Conservation (phyloP, 306 rosid species). For the Psophocarpus tetragonolobus region DNA sequence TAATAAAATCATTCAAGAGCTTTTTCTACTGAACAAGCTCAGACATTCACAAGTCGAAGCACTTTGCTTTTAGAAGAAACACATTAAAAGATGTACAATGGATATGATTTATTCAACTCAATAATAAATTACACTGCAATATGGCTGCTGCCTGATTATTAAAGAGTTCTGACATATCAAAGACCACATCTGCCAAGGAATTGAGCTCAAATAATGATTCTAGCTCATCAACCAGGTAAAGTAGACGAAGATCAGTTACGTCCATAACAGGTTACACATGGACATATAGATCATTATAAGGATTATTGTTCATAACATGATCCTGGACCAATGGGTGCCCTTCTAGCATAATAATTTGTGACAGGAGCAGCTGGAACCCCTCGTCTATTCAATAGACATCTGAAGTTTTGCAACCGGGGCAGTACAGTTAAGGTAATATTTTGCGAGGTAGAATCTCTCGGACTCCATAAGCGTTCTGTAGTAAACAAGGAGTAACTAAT, state of each 20-base stretch:
- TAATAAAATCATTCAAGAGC: not conserved
- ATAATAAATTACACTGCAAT: slow-evolving; percentile 20
- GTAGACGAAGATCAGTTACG: not conserved
- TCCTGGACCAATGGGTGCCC: slow-evolving; percentile 74
- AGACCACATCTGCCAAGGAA: not conserved
- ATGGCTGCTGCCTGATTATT: slow-evolving; percentile 12
- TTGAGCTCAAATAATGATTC: slow-evolving; percentile 21
- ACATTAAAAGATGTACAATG: slow-evolving; percentile 8
- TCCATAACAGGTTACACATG: slow-evolving; percentile 26
- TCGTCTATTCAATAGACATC: slow-evolving; percentile 80
- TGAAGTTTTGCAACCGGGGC: slow-evolving; percentile 71
- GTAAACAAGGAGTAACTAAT: slow-evolving; percentile 23
- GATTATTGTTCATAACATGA: slow-evolving; percentile 81
- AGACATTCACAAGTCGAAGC: slow-evolving; percentile 6
- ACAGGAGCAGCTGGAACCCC: slow-evolving; percentile 92
- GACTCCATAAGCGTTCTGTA: slow-evolving; percentile 89
- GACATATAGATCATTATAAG: slow-evolving; percentile 8
- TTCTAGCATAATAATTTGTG: slow-evolving; percentile 62
- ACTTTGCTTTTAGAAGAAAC: slow-evolving; percentile 1
- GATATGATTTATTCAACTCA: slow-evolving; percentile 6
- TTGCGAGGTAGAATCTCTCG: slow-evolving; percentile 40
- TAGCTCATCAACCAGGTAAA: slow-evolving; percentile 21
- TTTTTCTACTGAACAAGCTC: slow-evolving; percentile 4
- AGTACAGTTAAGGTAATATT: slow-evolving; percentile 49
- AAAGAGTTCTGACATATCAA: slow-evolving; percentile 9